Evolutionary conservation across 768 basidiomycete genomes (phyloP).

Genomic region (Pleurotus pulmonarius): DNA sequence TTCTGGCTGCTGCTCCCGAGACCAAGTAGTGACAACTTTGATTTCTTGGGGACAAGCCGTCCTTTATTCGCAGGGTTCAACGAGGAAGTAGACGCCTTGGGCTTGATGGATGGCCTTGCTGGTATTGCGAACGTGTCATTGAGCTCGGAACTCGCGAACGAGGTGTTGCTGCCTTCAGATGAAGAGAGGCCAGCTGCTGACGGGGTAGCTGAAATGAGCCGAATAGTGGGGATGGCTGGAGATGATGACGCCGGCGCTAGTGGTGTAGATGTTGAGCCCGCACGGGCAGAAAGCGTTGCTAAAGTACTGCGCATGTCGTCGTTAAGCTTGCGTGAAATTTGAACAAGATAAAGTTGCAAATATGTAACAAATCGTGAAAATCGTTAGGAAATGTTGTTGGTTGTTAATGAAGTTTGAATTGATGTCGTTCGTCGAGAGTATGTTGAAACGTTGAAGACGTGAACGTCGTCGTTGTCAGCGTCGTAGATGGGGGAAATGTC

Average conservation of each 20-base stretch:
- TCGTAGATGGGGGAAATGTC: not conserved
- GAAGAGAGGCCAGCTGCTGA: constrained; percentile 40
- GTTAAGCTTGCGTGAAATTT: constrained; percentile 3
- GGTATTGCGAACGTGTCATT: constrained; percentile 25
- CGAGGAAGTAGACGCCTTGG: constrained; percentile 1
- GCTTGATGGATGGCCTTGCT: constrained; percentile 24
- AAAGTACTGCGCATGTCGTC: constrained; percentile 13
- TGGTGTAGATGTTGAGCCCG: constrained; percentile 19
- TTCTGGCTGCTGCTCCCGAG: constrained; percentile 16
- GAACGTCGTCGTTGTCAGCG: constrained; percentile 3
- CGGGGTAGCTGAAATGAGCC: constrained; percentile 67
- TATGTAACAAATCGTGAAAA: constrained; percentile 7
- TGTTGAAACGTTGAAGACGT: not conserved
- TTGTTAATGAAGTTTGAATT: not conserved
- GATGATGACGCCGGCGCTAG: constrained; percentile 16
- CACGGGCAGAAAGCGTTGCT: constrained; percentile 3
- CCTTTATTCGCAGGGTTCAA: constrained; percentile 24
- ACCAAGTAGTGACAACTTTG: constrained; percentile 47
- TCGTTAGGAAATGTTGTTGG: not conserved
- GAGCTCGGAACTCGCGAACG: constrained; percentile 17
- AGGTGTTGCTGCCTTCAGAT: constrained; percentile 26
- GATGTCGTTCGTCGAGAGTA: not conserved
- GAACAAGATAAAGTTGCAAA: constrained; percentile 2
- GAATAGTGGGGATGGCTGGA: constrained; percentile 52
- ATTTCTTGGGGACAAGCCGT: constrained; percentile 71